Conservation (phyloP, 176 grass and related monocot genomes). For the Musa itinerans region DNA sequence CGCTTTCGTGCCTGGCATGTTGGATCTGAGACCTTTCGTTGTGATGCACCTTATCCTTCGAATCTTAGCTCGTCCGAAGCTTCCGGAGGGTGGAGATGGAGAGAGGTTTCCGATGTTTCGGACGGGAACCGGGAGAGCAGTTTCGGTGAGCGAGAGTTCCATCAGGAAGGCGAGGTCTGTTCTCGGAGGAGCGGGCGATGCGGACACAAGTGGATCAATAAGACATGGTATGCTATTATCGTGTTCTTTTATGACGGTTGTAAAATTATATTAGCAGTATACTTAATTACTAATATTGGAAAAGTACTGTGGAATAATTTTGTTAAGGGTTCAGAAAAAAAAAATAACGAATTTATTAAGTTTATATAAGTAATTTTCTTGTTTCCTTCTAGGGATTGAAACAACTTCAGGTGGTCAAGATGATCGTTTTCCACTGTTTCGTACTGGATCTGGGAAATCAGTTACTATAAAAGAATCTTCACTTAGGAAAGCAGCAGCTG, state of each 20-base stretch:
- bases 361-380: not conserved
- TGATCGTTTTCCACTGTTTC: slow-evolving; percentile 39
- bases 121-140: slow-evolving; percentile 31
- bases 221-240: not conserved
- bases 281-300: not conserved
- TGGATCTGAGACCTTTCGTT: not conserved
- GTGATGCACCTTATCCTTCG: not conserved
- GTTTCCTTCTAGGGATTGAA: not conserved
- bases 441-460: slow-evolving; percentile 48
- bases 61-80: slow-evolving; percentile 18
- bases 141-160: slow-evolving; percentile 34
- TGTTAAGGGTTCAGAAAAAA: not conserved
- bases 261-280: not conserved
- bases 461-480: slow-evolving; percentile 43
- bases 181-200: slow-evolving; percentile 32
- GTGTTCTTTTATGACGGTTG: slow-evolving; percentile 17
- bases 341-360: not conserved
- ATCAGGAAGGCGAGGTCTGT: slow-evolving; percentile 41
- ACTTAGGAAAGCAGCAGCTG: slow-evolving; percentile 42
- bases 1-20: not conserved
- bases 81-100: slow-evolving; percentile 17
- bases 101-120: slow-evolving; percentile 32
- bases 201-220: slow-evolving; percentile 23
- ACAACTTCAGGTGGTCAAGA: slow-evolving; percentile 27
- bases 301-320: not conserved